Base-by-base conservation (phyloP, 2,329 filamentous ascomycete species). In the Talaromyces sp. region DNA sequence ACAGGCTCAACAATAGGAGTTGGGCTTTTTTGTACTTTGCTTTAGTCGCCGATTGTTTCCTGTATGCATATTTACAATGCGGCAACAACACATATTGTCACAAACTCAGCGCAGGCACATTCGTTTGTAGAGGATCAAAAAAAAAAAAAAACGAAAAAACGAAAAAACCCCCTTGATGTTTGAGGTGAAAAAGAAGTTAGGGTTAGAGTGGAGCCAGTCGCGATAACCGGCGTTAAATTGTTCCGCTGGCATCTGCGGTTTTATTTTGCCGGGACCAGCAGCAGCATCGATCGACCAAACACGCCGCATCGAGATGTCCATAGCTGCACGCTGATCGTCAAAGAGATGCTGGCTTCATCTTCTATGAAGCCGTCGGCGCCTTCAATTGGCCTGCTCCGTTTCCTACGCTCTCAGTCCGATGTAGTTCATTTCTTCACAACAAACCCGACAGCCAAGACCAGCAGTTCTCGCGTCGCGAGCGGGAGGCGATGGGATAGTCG, bases 321-420 rank as follows among this genome's bases (percentile, higher is more conserved):
- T 52, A 26, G n/a, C 24, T 26, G 48, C 48, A 31, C 24, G 48
- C 48, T 52, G 74, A 46, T 8, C 19, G 43, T 46, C 26, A 27
- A 2, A 10, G 5, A 72, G 66, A 77, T 77, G 75, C 68, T 76
- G 65, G 69, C 72, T 63, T 65, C 69, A 58, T 62, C 70, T 52
- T 61, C 67, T 48, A 60, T 74, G 59, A 75, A 71, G 66, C 68
- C 73, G 50, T 71, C 69, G 57, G 77, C 74, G 65, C 84, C 84
- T 54, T 86, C 84, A 57, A 70, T 75, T 60, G 75, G 74, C 50
- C 83, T 93, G 21, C 80, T 94, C 64, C 86, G 86, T 66, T 93
- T 90, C 72, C 81, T 94, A 64, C 86, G 85, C 65, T 84, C 80
- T 58, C 90, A 92, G 73, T 85, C 88, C 65, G 83, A 89, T 66